Evolutionary conservation across 495 filamentous ascomycete species (phyloP).

Genomic region (Talaromyces proteolyticus): DNA sequence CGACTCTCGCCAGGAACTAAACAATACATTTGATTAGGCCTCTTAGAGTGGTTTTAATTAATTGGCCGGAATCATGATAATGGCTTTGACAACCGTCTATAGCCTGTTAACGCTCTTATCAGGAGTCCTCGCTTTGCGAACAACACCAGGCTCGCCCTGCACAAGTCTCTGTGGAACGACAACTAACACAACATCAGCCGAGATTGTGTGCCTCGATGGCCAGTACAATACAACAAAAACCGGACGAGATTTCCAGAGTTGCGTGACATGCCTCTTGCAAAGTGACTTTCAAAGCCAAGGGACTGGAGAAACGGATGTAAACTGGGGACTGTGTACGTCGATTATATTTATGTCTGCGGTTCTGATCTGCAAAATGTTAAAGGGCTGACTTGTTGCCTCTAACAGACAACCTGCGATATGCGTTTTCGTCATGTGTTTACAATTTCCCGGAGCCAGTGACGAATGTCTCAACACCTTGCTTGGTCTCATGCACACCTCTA

Average conservation of each 20-base stretch:
- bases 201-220: constrained; percentile 50
- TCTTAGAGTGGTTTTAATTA: too few relatives aligned
- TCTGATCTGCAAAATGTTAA: too few relatives aligned
- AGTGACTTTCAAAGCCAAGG: constrained; percentile 42
- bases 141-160: constrained; percentile 48
- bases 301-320: constrained; percentile 47
- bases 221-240: constrained; percentile 32
- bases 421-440: constrained; percentile 39
- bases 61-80: not conserved
- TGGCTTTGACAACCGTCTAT: not conserved
- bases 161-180: constrained; percentile 37
- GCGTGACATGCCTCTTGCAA: constrained; percentile 52
- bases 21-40: too few relatives aligned
- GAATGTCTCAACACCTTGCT: constrained; percentile 36
- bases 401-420: constrained; percentile 45
- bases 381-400: too few relatives aligned
- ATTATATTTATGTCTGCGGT: too few relatives aligned
- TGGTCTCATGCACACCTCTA: constrained; percentile 32
- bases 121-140: constrained; percentile 19
- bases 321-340: constrained; percentile 55
- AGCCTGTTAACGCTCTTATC: constrained; percentile 10
- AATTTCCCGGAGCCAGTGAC: constrained; percentile 27
- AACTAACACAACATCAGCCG: constrained; percentile 37
- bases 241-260: constrained; percentile 50
- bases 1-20: too few relatives aligned